Evolutionary conservation across 441 rosid genomes (phyloP).

Genomic region (Croton setiger): DNA sequence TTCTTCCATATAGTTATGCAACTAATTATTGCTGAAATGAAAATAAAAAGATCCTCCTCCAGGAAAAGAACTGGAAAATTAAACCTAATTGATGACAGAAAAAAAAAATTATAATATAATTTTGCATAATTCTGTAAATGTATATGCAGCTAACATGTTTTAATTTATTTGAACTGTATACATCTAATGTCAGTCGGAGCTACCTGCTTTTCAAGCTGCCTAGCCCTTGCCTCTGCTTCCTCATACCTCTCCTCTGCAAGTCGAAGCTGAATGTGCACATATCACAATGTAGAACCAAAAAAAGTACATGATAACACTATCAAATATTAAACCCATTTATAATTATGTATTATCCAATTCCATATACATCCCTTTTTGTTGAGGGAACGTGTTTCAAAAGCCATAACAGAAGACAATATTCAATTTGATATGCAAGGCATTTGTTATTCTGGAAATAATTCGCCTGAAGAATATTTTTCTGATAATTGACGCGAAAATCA

Average conservation of each 20-base stretch:
- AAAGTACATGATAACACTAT: constrained; percentile 1
- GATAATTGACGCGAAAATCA: too few relatives aligned
- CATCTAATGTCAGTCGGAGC: background rate
- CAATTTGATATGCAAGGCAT: background rate
- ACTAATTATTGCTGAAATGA: background rate
- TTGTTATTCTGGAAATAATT: too few relatives aligned
- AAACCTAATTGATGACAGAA: background rate
- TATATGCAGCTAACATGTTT: background rate
- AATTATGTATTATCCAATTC: background rate
- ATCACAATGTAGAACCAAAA: constrained; percentile 15
- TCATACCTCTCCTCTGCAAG: constrained; percentile 44
- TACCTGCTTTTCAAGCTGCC: constrained; percentile 92
- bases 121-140: background rate
- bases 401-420: background rate
- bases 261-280: constrained; percentile 46
- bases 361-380: constrained; percentile 1
- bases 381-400: constrained; percentile 9
- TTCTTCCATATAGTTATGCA: background rate
- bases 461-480: too few relatives aligned
- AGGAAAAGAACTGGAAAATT: background rate
- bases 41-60: background rate
- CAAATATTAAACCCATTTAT: background rate
- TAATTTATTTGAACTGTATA: background rate
- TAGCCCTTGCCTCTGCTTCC: constrained; percentile 83
- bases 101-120: background rate